Evolutionary conservation across 2,329 filamentous ascomycete species (phyloP), one percentile per base, ranked within the genome.

Genomic region (Aspergillus versicolor): DNA sequence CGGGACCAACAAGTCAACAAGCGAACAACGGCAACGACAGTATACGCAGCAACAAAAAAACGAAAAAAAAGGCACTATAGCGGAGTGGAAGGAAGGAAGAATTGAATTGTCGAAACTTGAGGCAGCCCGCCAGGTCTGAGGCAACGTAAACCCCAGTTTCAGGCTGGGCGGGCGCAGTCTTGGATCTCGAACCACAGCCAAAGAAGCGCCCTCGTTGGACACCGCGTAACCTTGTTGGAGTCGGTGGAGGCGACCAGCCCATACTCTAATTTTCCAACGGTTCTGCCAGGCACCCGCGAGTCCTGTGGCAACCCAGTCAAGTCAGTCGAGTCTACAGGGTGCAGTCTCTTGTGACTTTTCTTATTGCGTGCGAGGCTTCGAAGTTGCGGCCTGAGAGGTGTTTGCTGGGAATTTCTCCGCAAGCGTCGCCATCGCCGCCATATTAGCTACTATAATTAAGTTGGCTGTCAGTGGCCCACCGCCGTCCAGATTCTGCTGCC

Each of bases 61-160:
- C 12, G n/a, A n/a, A 56, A 45, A 27, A 41, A 41, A 13, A 12
- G 43, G 32, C 27, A 30, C 9, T 27, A 21, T 45, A 15, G 19
- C 17, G 32, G 19, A 53, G 22, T 53, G 21, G 9, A 6, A 37
- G 27, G 21, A 46, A 17, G 32, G 15, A 19, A 8, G 19, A 37
- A 34, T n/a, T 15, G 22, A 24, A 21, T 45, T 30, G 43, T 45
- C 15, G 42, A 13, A 11, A 45, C 22, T 27, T 42, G 40, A 42
- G 40, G 40, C 40, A 42, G 40, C 9, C 27, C 9, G 27, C 27
- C 27, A 11, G 8, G 40, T 21, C 40, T 22, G 43, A 41, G 54
- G 38, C 45, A 47, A 49, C 45, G 45, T 42, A 50, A 45, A 49
- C 53, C 38, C 52, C 52, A 48, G 45, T 37, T 30, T 17, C 34